phyloP scores from a whole-genome alignment of 345 rosid species.

The Linum trigynum region DNA sequence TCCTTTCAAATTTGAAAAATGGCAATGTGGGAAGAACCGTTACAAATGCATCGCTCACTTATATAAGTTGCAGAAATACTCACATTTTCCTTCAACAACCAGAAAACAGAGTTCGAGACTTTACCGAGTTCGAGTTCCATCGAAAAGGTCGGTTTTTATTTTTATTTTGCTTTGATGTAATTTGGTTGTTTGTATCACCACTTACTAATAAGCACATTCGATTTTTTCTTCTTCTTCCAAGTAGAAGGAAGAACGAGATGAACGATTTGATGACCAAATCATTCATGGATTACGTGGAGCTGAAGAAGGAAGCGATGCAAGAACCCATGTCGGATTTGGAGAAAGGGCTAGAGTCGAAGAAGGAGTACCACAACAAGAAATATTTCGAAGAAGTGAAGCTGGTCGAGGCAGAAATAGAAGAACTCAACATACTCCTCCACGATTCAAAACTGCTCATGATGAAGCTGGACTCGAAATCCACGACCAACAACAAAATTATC shows the following conservation, averaged over 20 bases:
- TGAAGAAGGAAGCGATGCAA: conserved; percentile 17
- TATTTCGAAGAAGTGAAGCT: conserved; percentile 18
- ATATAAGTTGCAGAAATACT: no score
- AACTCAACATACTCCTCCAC: conserved; percentile 19
- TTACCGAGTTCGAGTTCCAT: no score
- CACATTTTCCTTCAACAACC: no score
- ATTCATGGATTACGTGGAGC: conserved; percentile 21
- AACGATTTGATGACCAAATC: conserved; percentile 21
- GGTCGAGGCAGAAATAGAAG: conserved; percentile 20
- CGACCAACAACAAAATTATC: conserved; percentile 20
- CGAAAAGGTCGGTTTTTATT: no score
- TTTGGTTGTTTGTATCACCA: no score
- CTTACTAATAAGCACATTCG: neutral
- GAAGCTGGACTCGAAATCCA: conserved; percentile 18
- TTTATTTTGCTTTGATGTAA: no score
- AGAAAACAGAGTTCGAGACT: no score
- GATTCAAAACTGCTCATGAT: conserved; percentile 13
- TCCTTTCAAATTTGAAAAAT: no score
- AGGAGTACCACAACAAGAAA: conserved; percentile 13
- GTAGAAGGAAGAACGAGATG: conserved; percentile 14
- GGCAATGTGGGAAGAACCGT: neutral
- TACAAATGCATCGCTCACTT: neutral
- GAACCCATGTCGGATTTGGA: conserved; percentile 21
- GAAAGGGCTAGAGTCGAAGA: conserved; percentile 15
- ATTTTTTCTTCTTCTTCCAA: neutral